Evolutionary conservation across 1,139 yeast species (phyloP).

Genomic region (Candida smagusa): DNA sequence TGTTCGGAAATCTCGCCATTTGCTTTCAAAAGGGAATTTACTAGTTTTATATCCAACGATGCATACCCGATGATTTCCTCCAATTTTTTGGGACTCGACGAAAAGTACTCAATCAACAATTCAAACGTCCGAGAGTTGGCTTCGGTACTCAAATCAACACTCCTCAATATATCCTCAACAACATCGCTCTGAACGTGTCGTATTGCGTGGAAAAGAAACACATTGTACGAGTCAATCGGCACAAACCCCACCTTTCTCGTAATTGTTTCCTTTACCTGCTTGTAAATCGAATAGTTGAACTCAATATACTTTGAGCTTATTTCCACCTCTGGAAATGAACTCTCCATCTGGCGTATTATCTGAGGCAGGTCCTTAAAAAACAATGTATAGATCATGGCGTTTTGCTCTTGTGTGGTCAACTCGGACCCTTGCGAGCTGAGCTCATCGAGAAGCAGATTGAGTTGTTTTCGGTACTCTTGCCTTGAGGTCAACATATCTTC

Average conservation of each 20-base stretch:
- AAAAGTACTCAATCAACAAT: constrained; percentile 7
- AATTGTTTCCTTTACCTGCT: constrained; percentile 11
- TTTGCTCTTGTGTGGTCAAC: constrained; percentile 29
- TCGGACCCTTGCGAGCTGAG: constrained; percentile 24
- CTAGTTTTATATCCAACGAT: constrained; percentile 10
- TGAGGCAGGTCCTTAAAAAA: constrained; percentile 30
- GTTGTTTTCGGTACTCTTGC: constrained; percentile 17
- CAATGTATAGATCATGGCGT: constrained; percentile 24
- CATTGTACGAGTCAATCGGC: constrained; percentile 18
- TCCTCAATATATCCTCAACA: constrained; percentile 9
- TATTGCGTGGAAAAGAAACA: constrained; percentile 25
- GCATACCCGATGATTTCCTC: not conserved
- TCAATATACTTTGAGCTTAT: not conserved
- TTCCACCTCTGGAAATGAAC: constrained; percentile 6
- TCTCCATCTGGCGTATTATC: constrained; percentile 13
- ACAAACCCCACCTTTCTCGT: constrained; percentile 6
- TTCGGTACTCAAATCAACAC: constrained; percentile 4
- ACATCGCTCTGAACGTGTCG: constrained; percentile 18
- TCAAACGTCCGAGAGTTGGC: constrained; percentile 8
- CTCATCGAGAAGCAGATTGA: constrained; percentile 27
- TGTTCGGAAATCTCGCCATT: constrained; percentile 12
- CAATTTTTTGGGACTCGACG: not conserved
- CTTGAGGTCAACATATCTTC: constrained; percentile 19
- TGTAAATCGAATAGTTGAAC: constrained; percentile 12
- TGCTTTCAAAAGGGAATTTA: constrained; percentile 17